Conservation (phyloP, 352 stramenopile species). For the Pythium phragmiticola region DNA sequence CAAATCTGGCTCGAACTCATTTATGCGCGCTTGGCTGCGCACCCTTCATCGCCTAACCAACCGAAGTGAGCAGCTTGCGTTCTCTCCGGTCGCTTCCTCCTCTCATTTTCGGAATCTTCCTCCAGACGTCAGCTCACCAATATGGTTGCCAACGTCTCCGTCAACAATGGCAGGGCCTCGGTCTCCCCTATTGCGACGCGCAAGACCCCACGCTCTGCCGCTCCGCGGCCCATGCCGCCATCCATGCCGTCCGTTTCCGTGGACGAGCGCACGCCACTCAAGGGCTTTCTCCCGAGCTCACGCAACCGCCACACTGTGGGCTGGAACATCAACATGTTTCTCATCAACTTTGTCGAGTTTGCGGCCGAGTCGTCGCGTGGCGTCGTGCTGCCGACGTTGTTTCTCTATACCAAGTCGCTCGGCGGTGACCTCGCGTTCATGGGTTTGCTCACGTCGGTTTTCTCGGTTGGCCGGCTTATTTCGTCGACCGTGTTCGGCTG, state of each 20-base stretch:
- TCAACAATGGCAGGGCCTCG: constrained; percentile 5
- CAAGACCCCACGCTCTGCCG: constrained; percentile 4
- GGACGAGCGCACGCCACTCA: constrained; percentile 30
- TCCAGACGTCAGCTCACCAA: neutral
- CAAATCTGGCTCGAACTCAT: constrained; percentile 15
- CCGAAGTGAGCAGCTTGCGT: neutral
- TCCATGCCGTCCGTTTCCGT: constrained; percentile 10
- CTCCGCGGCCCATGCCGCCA: neutral
- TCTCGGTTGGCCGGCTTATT: constrained; percentile 77
- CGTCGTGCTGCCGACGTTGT: constrained; percentile 77
- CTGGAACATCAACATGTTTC: constrained; percentile 79
- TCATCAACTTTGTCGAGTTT: constrained; percentile 88
- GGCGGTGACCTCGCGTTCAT: constrained; percentile 76
- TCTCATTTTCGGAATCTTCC: constrained; percentile 8
- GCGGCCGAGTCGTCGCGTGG: constrained; percentile 72
- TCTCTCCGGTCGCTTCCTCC: neutral
- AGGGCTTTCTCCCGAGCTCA: constrained; percentile 43
- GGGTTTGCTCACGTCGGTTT: constrained; percentile 78
- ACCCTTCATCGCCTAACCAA: neutral
- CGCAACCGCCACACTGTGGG: constrained; percentile 38
- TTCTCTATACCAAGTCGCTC: constrained; percentile 83
- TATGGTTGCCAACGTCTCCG: constrained; percentile 9
- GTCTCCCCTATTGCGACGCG: constrained; percentile 2
- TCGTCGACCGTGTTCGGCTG: constrained; percentile 81
- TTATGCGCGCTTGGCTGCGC: neutral